Base-by-base conservation (phyloP, 257 asterid genomes). In the Cinchona pubescens region DNA sequence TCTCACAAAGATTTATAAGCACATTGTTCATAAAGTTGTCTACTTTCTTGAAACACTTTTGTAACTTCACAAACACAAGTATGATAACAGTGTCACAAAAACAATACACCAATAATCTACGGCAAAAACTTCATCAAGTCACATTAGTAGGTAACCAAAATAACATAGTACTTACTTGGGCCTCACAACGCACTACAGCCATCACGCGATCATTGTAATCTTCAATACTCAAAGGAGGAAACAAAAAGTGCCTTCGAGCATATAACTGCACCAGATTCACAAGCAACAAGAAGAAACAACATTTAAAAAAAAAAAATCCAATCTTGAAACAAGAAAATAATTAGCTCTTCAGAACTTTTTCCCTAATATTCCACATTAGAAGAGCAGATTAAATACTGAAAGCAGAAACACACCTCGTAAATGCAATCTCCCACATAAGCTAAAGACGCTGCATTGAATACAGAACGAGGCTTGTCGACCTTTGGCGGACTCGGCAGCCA, bases 161-260 rank as follows among this genome's bases (percentile, higher is more conserved):
- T 34, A 30, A 21, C 25, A 30, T 48, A 27, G n/a, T n/a, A n/a
- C 86, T 71, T 86, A 92, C 99, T 86, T 94, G 98, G 75, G 99
- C 90, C 81, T 94, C 99, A 77, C 99, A 94, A 45, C 98, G 96
- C 29, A 92, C 99, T 7, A 92, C 91, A 59, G 99, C 97, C 96
- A 88, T 90, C 86, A 94, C 99, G 3, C 94, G 89, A 61, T 90
- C 93, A 67, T 90, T 92, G 79, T 82, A 91, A 65, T 92, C 97
- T 79, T 94, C 97, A 72, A 90, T 90, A 78, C 81, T 90, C 76
- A 89, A 76, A 15, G 97, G 91, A 68, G 99, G 99, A 78, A 90
- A 89, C 82, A 92, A 84, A 80, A 94, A 92, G 79, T 92, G 97
- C 78, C 97, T 90, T 69, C 99, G 91, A 67, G 97, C 99, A 86